phyloP scores from a whole-genome alignment of 805 yeast species.

The Metschnikowia picachoensis region DNA sequence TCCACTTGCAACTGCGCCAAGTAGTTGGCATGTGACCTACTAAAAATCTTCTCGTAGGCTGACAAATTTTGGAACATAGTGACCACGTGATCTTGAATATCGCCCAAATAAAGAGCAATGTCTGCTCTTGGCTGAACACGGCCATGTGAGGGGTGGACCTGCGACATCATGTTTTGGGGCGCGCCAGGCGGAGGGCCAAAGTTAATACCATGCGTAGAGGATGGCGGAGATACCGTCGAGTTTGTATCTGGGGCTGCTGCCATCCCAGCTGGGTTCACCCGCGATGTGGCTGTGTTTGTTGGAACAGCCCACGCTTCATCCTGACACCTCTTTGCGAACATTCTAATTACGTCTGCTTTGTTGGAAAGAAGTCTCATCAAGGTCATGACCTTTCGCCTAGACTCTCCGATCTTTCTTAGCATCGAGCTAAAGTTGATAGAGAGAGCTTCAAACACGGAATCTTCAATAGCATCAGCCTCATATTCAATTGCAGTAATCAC shows the following conservation, averaged over 20 bases:
- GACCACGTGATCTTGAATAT: conserved; percentile 94
- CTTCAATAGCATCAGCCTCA: conserved; percentile 81
- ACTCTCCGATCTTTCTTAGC: conserved; percentile 81
- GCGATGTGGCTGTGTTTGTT: conserved; percentile 13
- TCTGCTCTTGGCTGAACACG: conserved; percentile 73
- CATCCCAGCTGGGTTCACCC: conserved; percentile 18
- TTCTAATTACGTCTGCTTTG: conserved; percentile 92
- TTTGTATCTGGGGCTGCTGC: background rate
- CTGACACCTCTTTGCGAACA: conserved; percentile 93
- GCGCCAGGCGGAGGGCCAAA: conserved; percentile 38
- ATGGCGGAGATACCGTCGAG: conserved; percentile 8
- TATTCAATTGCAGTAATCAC: conserved; percentile 72
- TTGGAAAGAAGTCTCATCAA: conserved; percentile 85
- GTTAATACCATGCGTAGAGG: conserved; percentile 25
- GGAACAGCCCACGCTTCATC: conserved; percentile 47
- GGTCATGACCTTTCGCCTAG: conserved; percentile 89
- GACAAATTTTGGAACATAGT: conserved; percentile 91
- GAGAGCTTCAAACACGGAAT: conserved; percentile 77
- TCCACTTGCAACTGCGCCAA: conserved; percentile 93
- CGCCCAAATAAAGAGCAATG: conserved; percentile 88
- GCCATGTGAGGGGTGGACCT: conserved; percentile 19
- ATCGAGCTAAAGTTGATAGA: conserved; percentile 71
- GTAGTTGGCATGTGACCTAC: conserved; percentile 88
- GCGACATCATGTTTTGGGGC: conserved; percentile 21
- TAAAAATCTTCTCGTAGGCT: conserved; percentile 89